Conservation (phyloP, 2,329 filamentous ascomycete species). For the Diaporthe vaccinii region DNA sequence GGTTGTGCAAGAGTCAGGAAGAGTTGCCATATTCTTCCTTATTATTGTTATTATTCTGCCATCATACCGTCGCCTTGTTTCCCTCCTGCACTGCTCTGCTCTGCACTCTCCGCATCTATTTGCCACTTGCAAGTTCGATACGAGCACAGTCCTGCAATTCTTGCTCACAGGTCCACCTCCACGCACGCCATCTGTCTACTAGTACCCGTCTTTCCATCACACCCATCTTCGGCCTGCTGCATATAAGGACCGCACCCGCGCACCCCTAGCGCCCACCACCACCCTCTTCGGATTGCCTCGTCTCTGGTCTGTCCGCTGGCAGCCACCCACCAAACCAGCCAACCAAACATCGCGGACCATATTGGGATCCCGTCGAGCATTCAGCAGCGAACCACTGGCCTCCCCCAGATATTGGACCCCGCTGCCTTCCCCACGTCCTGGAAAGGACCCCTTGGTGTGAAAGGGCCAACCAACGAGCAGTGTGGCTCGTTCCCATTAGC, state of each 20-base stretch:
- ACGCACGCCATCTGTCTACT: constrained; percentile 21
- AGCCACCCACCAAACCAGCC: constrained; percentile 23
- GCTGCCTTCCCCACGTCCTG: constrained; percentile 38
- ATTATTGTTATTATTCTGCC: constrained; percentile 2
- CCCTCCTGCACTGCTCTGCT: neutral
- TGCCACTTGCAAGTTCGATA: constrained; percentile 38
- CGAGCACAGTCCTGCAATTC: constrained; percentile 13
- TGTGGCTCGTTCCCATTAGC: constrained; percentile 30
- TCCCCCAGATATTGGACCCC: constrained; percentile 37
- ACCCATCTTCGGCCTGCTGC: constrained; percentile 35
- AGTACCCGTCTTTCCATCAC: constrained; percentile 30
- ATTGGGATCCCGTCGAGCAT: constrained; percentile 24
- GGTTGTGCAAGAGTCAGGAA: constrained; percentile 37
- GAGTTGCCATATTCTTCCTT: constrained; percentile 11
- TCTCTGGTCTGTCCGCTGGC: constrained; percentile 34
- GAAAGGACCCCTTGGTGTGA: constrained; percentile 27
- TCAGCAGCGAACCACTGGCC: constrained; percentile 26
- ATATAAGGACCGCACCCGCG: constrained; percentile 39
- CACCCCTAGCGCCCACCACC: constrained; percentile 33
- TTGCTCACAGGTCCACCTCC: constrained; percentile 21
- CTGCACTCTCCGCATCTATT: constrained; percentile 1
- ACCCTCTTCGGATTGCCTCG: constrained; percentile 13
- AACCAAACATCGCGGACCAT: constrained; percentile 15
- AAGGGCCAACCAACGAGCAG: constrained; percentile 37
- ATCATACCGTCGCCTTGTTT: neutral